Percentiles rank a stretch among this genome's conserved stretches.
Conservation (phyloP, 768 basidiomycete species). For the Boletus reticuloceps region DNA sequence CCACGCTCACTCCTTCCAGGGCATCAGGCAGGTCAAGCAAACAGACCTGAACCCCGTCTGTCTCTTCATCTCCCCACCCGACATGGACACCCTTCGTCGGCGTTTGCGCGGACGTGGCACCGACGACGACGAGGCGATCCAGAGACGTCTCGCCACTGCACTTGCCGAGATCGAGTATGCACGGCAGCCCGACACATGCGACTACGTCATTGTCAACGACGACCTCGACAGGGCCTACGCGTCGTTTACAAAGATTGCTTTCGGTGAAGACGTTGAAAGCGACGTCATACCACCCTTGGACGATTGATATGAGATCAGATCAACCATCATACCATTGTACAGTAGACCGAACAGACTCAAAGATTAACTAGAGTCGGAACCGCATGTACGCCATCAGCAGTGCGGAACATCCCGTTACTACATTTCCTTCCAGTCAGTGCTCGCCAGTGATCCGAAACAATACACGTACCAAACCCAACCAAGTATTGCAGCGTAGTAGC, state of each 20-base stretch:
- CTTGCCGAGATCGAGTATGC: slow-evolving; percentile 83
- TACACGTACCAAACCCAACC: slow-evolving; percentile 74
- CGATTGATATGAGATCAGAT: slow-evolving; percentile 31
- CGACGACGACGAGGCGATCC: slow-evolving; percentile 69
- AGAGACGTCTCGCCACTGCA: slow-evolving; percentile 75
- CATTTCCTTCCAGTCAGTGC: slow-evolving; percentile 5
- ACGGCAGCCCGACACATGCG: slow-evolving; percentile 67
- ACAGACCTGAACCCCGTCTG: slow-evolving; percentile 82
- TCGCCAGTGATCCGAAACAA: neutral
- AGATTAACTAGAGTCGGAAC: slow-evolving; percentile 44
- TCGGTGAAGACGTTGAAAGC: slow-evolving; percentile 58
- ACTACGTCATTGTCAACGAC: slow-evolving; percentile 88
- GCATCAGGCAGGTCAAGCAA: slow-evolving; percentile 87
- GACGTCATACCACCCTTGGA: slow-evolving; percentile 69
- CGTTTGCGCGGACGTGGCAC: slow-evolving; percentile 83
- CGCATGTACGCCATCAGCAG: slow-evolving; percentile 85
- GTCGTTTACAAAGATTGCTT: slow-evolving; percentile 71
- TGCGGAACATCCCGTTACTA: slow-evolving; percentile 84
- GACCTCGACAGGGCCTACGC: slow-evolving; percentile 80
- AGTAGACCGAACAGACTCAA: neutral
- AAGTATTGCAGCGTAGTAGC: slow-evolving; percentile 85
- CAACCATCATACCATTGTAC: neutral
- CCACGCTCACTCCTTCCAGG: slow-evolving; percentile 43
- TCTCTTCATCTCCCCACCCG: slow-evolving; percentile 90
- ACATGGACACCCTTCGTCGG: slow-evolving; percentile 60